Base-by-base conservation (phyloP, 352 stramenopile genomes). In the Pythium apleroticum region DNA sequence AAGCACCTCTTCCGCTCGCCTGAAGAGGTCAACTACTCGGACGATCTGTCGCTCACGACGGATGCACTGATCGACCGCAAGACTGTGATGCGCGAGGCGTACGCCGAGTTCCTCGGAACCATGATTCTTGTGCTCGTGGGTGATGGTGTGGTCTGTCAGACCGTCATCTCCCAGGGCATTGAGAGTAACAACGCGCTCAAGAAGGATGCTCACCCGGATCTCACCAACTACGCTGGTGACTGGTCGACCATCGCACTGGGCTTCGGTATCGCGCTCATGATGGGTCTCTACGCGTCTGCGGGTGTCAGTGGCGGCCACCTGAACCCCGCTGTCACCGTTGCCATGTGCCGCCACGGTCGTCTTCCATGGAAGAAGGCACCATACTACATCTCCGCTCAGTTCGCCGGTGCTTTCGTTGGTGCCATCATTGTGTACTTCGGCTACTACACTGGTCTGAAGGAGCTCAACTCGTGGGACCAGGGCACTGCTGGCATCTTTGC, bases 211-310 rank as follows among this genome's bases (percentile, higher is more conserved):
- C 84, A 78, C 52, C 66, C 73, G 4, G 69, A 86, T 20, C 31
- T 79, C 17, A 79, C 79, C 37, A 81, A 63, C 55, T 85, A 82
- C 68, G 82, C 82, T 4, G 82, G 82, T 14, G 78, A 89, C 66
- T 91, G 82, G 78, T 76, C 77, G 7, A 89, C 80, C 33, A 88
- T 91, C 60, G 84, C 80, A 20, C 69, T 91, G 25, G 80, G 82
- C 48, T 91, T 83, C 57, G 80, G 82, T 27, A 89, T 91, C 49
- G 82, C 78, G 41, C 64, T 91, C 35, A 87, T 89, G 75, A 79
- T 89, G 68, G 82, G 80, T 1, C 67, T 91, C 4, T 88, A 89
- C 67, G 74, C 77, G 14, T 89, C 82, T 17, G 82, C 77, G 10
- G 83, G 80, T 41, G 78, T 91, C 25, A 88, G 77, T 31, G 83